Conservation (phyloP, 129 eudicot species). For the Glebionis coronaria region DNA sequence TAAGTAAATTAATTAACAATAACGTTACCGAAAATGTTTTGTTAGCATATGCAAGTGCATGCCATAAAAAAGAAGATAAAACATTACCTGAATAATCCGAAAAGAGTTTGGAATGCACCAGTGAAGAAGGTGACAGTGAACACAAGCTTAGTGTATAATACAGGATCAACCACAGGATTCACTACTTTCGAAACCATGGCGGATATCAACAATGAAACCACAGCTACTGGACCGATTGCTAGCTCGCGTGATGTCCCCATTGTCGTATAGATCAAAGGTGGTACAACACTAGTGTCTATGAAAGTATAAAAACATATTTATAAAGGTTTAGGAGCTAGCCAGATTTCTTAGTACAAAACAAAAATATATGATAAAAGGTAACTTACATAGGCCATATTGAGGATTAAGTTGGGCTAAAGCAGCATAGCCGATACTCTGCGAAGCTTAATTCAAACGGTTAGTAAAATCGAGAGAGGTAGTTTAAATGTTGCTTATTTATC, state of each 20-base stretch:
- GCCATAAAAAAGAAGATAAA: not conserved
- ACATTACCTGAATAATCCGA: slow-evolving; percentile 70
- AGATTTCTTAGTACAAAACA: slow-evolving; percentile 7
- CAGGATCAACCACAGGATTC: slow-evolving; percentile 57
- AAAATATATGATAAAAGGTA: not conserved
- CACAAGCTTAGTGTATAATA: slow-evolving; percentile 58
- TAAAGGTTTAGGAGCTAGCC: not conserved
- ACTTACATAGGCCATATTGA: slow-evolving; percentile 86
- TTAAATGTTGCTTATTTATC: not conserved
- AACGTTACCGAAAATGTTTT: not conserved
- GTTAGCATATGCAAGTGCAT: not conserved
- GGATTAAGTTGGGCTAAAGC: slow-evolving; percentile 81
- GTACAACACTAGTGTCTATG: slow-evolving; percentile 79
- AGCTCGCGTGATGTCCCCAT: slow-evolving; percentile 93
- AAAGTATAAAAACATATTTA: not conserved
- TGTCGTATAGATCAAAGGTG: slow-evolving; percentile 72
- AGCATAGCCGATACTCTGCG: slow-evolving; percentile 81
- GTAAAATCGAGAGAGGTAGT: not conserved
- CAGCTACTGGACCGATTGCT: slow-evolving; percentile 94
- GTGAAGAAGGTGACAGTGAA: slow-evolving; percentile 81
- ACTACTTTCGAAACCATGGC: slow-evolving; percentile 48
- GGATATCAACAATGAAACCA: slow-evolving; percentile 68
- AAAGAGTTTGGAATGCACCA: slow-evolving; percentile 63
- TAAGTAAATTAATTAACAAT: slow-evolving; percentile 13
- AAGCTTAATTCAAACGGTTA: not conserved